Evolutionary conservation across 75 land plant genomes (phyloP), one percentile per base, ranked within the genome.

Genomic region (Pseudotsuga menziesii): DNA sequence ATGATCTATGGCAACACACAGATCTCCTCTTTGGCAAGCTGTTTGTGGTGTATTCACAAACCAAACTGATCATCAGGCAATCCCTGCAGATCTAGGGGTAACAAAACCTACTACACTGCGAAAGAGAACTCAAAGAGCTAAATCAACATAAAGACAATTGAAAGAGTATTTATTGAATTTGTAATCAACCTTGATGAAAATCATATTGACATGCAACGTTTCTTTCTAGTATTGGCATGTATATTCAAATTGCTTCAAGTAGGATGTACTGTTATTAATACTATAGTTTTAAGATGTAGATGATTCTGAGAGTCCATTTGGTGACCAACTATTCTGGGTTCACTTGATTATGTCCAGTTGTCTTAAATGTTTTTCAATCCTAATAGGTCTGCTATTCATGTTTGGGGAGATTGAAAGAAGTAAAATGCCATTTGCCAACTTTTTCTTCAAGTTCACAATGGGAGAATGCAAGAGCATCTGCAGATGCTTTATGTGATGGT

Each of bases 331-430:
- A n/a, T 67, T 67, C 39, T 27, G 48, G 71, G 48, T 39, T 16
- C n/a, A 67, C 7, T 22, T 67, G 39, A 67, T 67, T 36, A 3
- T 5, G 20, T 39, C n/a, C n/a, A n/a, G n/a, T n/a, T n/a, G n/a
- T n/a, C n/a, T n/a, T n/a, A 39, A 41, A 67, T 36, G 19, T 67
- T 41, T 67, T 59, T 17, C 55, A 55, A 54, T 77, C 60, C 20
- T 58, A 70, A 39, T 74, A 89, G 91, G 89, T 89, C 22, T 94
- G 97, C 80, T 89, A 94, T 64, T 84, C 78, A 44, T 94, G 97
- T 75, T 81, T 94, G 41, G 75, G 75, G 66, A 80, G 73, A 57
- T 17, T 67, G 27, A 25, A 76, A 55, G 80, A 52, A 54, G 62
- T 54, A 63, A 57, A 73, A 63, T 57, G 5, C 70, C 67, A 63